Evolutionary conservation across 2,329 filamentous ascomycete genomes (phyloP).

Genomic region (Malbranchea cinnamomea): DNA sequence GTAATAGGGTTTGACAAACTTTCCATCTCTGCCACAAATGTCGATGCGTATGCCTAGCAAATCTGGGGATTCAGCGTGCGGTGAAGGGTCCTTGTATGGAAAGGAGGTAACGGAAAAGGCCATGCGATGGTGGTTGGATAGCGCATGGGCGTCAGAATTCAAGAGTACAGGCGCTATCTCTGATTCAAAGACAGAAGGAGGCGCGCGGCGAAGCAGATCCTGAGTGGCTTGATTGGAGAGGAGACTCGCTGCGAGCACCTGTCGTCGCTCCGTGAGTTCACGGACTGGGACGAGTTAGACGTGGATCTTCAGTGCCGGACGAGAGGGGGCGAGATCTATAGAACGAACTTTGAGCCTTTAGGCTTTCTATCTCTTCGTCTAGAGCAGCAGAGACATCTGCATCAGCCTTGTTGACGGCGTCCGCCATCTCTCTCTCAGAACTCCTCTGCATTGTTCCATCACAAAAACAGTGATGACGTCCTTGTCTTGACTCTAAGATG

Average conservation of each 20-base stretch:
- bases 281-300: slow-evolving; percentile 17
- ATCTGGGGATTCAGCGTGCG: slow-evolving; percentile 15
- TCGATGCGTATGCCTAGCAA: slow-evolving; percentile 30
- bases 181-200: slow-evolving; percentile 7
- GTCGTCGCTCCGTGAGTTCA: slow-evolving; percentile 23
- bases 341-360: slow-evolving; percentile 27
- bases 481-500: no score
- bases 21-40: slow-evolving; percentile 23
- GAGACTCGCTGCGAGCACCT: slow-evolving; percentile 26
- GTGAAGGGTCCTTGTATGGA: slow-evolving; percentile 31
- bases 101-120: slow-evolving; percentile 32
- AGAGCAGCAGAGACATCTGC: slow-evolving; percentile 14
- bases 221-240: slow-evolving; percentile 26
- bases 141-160: slow-evolving; percentile 18
- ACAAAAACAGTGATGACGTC: no score
- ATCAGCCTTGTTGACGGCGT: no score
- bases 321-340: not conserved
- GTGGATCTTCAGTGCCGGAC: not conserved
- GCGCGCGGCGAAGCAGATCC: slow-evolving; percentile 13
- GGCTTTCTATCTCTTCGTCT: slow-evolving; percentile 26
- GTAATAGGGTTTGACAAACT: slow-evolving; percentile 30
- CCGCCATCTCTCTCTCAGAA: not conserved
- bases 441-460: no score
- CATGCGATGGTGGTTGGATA: slow-evolving; percentile 29
- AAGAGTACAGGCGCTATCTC: slow-evolving; percentile 21